Evolutionary conservation across 108 stramenopile genomes (phyloP).

Genomic region (Nannochloropsis gaditana): DNA sequence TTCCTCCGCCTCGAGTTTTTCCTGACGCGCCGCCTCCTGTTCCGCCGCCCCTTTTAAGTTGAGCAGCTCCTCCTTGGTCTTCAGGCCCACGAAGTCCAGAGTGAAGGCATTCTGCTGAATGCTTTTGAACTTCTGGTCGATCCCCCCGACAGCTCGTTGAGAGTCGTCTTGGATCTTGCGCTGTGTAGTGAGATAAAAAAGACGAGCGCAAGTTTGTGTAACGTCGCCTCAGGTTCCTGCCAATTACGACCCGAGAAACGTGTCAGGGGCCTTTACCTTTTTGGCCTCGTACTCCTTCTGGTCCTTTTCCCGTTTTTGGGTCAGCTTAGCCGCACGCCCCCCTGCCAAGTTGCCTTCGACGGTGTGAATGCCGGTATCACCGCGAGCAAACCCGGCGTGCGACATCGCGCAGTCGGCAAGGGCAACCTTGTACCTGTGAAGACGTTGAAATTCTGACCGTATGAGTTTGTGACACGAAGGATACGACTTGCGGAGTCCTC

Average conservation of each 20-base stretch:
- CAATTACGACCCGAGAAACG: not conserved
- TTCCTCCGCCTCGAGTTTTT: slow-evolving; percentile 21
- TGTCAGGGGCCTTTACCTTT: slow-evolving; percentile 31
- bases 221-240: not conserved
- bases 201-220: not conserved
- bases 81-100: slow-evolving; percentile 38
- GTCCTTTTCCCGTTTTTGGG: slow-evolving; percentile 49
- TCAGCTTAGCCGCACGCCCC: slow-evolving; percentile 43
- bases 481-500: too few relatives aligned
- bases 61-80: slow-evolving; percentile 46
- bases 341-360: slow-evolving; percentile 55
- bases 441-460: too few relatives aligned
- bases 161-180: not conserved
- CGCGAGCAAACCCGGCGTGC: slow-evolving; percentile 40
- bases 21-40: slow-evolving; percentile 25
- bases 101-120: slow-evolving; percentile 32
- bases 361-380: slow-evolving; percentile 54
- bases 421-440: too few relatives aligned
- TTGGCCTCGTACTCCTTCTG: slow-evolving; percentile 52
- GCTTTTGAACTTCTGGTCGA: slow-evolving; percentile 33
- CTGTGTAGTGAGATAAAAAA: not conserved
- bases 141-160: not conserved
- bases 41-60: slow-evolving; percentile 24
- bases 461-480: too few relatives aligned
- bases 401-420: not conserved